Evolutionary conservation across 108 stramenopile genomes (phyloP).

Genomic region (Poteriospumella lacustris): DNA sequence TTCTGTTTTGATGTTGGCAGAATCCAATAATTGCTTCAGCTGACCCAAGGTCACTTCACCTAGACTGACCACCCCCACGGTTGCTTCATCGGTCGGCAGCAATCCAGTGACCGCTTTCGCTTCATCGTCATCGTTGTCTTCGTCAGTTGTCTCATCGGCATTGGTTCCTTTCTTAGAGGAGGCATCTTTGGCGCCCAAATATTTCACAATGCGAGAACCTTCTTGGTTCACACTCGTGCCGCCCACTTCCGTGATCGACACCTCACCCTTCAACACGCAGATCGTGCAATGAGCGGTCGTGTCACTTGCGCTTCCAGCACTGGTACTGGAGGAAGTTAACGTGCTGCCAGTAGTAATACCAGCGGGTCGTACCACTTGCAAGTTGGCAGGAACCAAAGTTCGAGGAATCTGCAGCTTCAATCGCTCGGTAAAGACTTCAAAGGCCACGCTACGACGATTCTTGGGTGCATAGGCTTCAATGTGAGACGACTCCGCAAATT

Average conservation of each 20-base stretch:
- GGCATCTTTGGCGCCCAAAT: background rate
- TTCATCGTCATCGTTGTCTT: background rate
- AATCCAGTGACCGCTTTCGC: too few relatives aligned
- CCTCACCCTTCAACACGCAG: background rate
- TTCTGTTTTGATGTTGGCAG: background rate
- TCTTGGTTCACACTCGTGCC: background rate
- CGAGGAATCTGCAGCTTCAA: background rate
- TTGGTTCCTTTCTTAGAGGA: background rate
- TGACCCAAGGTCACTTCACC: constrained; percentile 15
- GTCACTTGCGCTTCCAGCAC: background rate
- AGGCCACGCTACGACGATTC: background rate
- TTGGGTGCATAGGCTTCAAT: background rate
- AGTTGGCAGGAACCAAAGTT: background rate
- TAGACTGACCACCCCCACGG: background rate
- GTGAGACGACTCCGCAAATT: background rate
- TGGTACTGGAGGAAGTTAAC: background rate
- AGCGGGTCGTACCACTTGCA: too few relatives aligned
- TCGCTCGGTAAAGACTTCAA: background rate
- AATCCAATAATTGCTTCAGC: background rate
- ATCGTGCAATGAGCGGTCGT: background rate
- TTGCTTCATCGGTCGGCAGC: background rate
- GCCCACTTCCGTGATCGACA: background rate
- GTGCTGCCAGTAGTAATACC: background rate
- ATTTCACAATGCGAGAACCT: background rate
- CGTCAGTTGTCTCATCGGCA: background rate